Evolutionary conservation across 2,329 filamentous ascomycete genomes (phyloP), one percentile per base, ranked within the genome.

Genomic region (Parastagonospora nodorum): DNA sequence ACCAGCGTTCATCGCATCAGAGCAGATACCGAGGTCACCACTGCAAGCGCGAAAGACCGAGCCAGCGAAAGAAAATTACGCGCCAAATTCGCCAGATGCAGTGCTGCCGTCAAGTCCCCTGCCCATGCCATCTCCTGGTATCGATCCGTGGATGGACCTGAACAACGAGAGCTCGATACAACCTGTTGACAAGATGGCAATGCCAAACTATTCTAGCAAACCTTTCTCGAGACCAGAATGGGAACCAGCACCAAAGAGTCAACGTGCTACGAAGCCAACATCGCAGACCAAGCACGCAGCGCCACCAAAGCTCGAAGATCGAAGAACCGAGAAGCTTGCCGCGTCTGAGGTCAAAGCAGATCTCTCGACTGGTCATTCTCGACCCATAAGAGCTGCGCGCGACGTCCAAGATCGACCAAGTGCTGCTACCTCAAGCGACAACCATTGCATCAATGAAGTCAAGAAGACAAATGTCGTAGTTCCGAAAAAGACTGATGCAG

Each of bases 81-180:
- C 45, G 3, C 63, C 61, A 11, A 57, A 58, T 15, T 63, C 64
- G 8, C 55, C 58, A 2, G 55, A 50, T 9, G 45, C 36, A 7
- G 37, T 53, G 1, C 47, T 57, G 2, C 61, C 58, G 0, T 72
- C 69, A 15, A 72, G 68, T 36, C 71, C 68, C 11, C 55, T 72
- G 15, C 68, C 67, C 2, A 56, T 64, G 51, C 63, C 65, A 9
- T 72, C 71, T 1, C 65, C 69, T 5, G 45, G 45, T 30, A 36
- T 48, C 14, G 67, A 74, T 48, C 66, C 63, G 2, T 74, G 70
- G 71, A 56, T 70, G 56, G 56, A 62, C 5, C 50, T 66, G n/a
- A 52, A 42, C 39, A 24, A 71, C 32, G 56, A 66, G 15, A 71
- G 63, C 38, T 64, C 66, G 7, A 60, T 67, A 46, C 61, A 57